Conservation (phyloP, 129 eudicot species). For the Rutidosis leptorrhynchoides region DNA sequence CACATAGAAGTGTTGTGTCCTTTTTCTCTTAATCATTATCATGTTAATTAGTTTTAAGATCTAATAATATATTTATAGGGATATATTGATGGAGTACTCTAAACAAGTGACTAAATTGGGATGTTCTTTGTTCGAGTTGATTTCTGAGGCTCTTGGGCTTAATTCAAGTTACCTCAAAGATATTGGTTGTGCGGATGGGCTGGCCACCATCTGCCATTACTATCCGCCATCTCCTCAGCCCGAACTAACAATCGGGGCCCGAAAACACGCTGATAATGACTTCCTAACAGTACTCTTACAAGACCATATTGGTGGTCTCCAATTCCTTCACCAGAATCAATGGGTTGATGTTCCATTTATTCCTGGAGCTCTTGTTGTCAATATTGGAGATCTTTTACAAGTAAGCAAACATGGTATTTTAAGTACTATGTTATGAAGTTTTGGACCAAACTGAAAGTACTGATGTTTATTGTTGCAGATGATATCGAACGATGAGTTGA, state of each 20-base stretch:
- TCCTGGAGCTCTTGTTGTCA: slow-evolving; percentile 61
- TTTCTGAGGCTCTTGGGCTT: slow-evolving; percentile 61
- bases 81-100: slow-evolving; percentile 38
- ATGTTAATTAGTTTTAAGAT: too few relatives aligned
- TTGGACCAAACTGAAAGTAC: background rate
- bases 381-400: slow-evolving; percentile 62
- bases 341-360: slow-evolving; percentile 58
- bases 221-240: slow-evolving; percentile 79
- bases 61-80: slow-evolving; percentile 28
- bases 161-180: slow-evolving; percentile 35
- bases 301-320: slow-evolving; percentile 65
- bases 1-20: too few relatives aligned
- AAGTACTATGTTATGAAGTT: background rate
- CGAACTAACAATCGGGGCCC: slow-evolving; percentile 52
- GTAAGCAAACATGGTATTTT: slow-evolving; percentile 19
- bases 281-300: slow-evolving; percentile 62
- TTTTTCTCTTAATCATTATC: too few relatives aligned
- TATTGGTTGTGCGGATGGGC: slow-evolving; percentile 48
- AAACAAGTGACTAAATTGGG: slow-evolving; percentile 39
- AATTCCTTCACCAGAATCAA: slow-evolving; percentile 50
- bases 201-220: slow-evolving; percentile 40
- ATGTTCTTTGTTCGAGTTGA: slow-evolving; percentile 28
- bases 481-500: slow-evolving; percentile 51
- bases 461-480: slow-evolving; percentile 34
- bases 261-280: slow-evolving; percentile 49